A percentile compares a stretch with the other conserved stretches of the same genome.
Conservation (phyloP, 495 filamentous ascomycete species). For the Chaetomium cochliodes region DNA sequence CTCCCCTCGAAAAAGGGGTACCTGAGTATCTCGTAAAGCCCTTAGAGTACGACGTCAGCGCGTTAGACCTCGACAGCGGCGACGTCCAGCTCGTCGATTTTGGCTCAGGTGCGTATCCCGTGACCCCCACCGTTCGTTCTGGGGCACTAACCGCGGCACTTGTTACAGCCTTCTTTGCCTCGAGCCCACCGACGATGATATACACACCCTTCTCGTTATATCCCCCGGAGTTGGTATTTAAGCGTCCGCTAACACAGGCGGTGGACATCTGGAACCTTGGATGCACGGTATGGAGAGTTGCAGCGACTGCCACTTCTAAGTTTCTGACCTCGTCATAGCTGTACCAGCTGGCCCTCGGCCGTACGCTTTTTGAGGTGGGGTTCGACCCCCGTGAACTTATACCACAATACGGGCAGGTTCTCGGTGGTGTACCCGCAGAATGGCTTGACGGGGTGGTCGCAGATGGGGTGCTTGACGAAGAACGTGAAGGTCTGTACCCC, state of each 20-base stretch:
- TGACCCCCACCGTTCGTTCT: neutral
- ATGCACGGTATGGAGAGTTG: neutral
- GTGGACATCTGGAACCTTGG: constrained; percentile 2
- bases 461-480: neutral
- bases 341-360: neutral
- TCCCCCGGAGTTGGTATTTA: neutral
- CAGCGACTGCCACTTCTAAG: neutral
- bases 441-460: neutral
- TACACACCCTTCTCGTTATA: neutral
- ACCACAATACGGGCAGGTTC: neutral
- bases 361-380: neutral
- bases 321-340: neutral
- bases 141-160: neutral
- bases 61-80: neutral
- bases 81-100: neutral
- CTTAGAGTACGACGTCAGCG: neutral
- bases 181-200: neutral
- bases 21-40: constrained; percentile 5
- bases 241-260: neutral
- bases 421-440: neutral
- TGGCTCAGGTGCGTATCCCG: neutral
- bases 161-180: neutral
- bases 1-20: neutral
- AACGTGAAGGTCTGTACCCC: neutral
- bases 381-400: neutral